Conservation (phyloP, 768 basidiomycete genomes). For the Aureoboletus auriporus region DNA sequence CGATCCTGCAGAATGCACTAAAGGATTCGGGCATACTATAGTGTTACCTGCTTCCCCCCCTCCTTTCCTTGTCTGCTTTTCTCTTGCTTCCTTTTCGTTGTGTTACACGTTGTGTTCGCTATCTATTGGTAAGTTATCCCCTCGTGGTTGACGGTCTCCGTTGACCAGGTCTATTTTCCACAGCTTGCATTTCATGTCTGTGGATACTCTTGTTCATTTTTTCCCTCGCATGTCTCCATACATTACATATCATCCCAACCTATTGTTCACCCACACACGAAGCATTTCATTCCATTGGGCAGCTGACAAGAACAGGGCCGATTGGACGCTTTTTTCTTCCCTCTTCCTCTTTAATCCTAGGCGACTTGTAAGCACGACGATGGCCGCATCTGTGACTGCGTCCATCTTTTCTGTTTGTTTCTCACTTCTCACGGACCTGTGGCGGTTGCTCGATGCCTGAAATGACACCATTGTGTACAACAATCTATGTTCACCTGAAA, state of each 20-base stretch:
- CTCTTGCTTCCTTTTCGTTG: background rate
- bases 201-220: conserved; percentile 22
- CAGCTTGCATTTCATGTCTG: conserved; percentile 29
- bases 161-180: background rate
- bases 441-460: too few species aligned
- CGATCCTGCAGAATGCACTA: conserved; percentile 86
- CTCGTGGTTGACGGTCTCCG: background rate
- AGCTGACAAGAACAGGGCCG: too few species aligned
- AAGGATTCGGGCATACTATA: conserved; percentile 82
- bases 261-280: conserved; percentile 10
- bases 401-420: too few species aligned
- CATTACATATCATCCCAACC: conserved; percentile 26
- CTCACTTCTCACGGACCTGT: too few species aligned
- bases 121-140: conserved; percentile 23
- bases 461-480: too few species aligned
- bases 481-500: too few species aligned
- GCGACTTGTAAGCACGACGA: too few species aligned
- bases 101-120: conserved; percentile 15
- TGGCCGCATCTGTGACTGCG: too few species aligned
- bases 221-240: conserved; percentile 20
- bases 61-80: background rate
- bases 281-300: background rate
- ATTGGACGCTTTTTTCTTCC: too few species aligned
- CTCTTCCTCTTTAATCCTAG: too few species aligned
- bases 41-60: background rate